phyloP scores from a whole-genome alignment of 768 basidiomycete genomes.

The Suillus plorans region DNA sequence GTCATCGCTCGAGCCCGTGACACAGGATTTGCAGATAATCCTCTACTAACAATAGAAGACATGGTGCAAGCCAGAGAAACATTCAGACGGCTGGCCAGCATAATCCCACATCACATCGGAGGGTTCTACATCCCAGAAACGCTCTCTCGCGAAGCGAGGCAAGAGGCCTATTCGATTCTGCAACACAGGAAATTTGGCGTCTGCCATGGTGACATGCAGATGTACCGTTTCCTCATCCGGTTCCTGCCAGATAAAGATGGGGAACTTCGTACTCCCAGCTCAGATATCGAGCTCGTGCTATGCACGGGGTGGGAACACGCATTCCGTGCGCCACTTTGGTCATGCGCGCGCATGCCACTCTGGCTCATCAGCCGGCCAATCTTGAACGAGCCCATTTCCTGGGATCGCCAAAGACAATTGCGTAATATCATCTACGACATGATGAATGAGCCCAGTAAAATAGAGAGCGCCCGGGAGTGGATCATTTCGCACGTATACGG shows the following conservation, averaged over 20 bases:
- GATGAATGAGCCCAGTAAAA: conserved; percentile 17
- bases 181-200: conserved; percentile 26
- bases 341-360: conserved; percentile 31
- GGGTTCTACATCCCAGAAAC: conserved; percentile 30
- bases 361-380: conserved; percentile 22
- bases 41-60: conserved; percentile 23
- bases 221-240: conserved; percentile 29
- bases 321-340: conserved; percentile 30
- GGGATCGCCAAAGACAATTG: conserved; percentile 22
- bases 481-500: conserved; percentile 29
- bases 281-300: conserved; percentile 16
- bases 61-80: conserved; percentile 22
- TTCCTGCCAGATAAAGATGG: conserved; percentile 15
- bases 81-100: conserved; percentile 21
- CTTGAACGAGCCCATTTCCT: conserved; percentile 21
- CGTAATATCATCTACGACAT: conserved; percentile 23
- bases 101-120: conserved; percentile 29
- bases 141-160: conserved; percentile 24
- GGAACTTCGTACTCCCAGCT: conserved; percentile 11
- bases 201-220: conserved; percentile 30
- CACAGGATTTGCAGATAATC: conserved; percentile 13
- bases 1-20: conserved; percentile 11
- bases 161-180: conserved; percentile 22
- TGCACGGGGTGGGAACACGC: conserved; percentile 33
- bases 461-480: conserved; percentile 22